Evolutionary conservation across 139 green algal genomes (phyloP), one percentile per base, ranked within the genome.

Genomic region (Haematococcus sp.): DNA sequence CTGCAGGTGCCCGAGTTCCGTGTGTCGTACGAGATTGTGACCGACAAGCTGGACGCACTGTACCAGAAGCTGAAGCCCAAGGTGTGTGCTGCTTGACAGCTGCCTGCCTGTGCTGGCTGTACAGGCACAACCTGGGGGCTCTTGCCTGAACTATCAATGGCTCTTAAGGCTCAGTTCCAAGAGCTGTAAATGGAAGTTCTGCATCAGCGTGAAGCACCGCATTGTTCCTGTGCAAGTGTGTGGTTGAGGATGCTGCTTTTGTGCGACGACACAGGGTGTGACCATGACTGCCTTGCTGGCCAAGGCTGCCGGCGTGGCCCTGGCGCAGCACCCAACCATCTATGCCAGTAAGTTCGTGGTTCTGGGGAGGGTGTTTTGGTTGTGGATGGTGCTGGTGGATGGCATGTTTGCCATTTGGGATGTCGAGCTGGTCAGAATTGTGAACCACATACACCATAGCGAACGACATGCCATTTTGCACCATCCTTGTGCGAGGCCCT

Each of bases 201-300:
- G n/a, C n/a, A n/a, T n/a, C n/a, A n/a, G n/a, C n/a, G n/a, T n/a
- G n/a, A n/a, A n/a, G n/a, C n/a, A n/a, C n/a, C n/a, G n/a, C n/a
- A n/a, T n/a, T n/a, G n/a, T n/a, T n/a, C n/a, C n/a, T n/a, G n/a
- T n/a, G n/a, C n/a, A n/a, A n/a, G n/a, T n/a, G n/a, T n/a, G n/a
- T n/a, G n/a, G n/a, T n/a, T n/a, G n/a, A n/a, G 40, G 40, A 49
- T 49, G 40, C 7, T 49, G 40, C 11, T 49, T n/a, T n/a, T n/a
- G n/a, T n/a, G 40, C 11, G 40, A 61, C 15, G n/a, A 3, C 25
- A 34, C 66, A 72, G 52, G 95, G 95, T 69, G 95, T 99, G 44
- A 99, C 95, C 67, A 98, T 99, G 93, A 97, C 94, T 7, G 94
- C 89, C 2, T 83, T 99, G 78, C 89, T 98, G 74, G 90, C 94